These are phyloP conservation scores for Rhododendron griersonianum DNA, from an alignment of 148 eudicot genomes.

Conservation along the genomic window DNA sequence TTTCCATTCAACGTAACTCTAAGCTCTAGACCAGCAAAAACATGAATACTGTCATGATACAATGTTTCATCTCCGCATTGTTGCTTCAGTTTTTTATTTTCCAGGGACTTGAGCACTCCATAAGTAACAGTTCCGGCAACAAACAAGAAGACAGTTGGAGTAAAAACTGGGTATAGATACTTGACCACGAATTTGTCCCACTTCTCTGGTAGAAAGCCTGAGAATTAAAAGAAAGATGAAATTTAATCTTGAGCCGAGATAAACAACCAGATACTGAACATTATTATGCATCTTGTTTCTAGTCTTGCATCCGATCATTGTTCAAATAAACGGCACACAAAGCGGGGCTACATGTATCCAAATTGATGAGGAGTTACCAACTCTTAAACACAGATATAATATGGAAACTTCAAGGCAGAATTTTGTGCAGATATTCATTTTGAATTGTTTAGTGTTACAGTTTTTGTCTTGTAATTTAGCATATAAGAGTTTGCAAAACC, in stretches of 20 bases:
- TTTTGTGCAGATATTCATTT: no score
- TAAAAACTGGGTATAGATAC: conserved; percentile 76
- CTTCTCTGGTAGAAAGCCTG: conserved; percentile 77
- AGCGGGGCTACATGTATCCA: not conserved
- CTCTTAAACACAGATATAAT: not conserved
- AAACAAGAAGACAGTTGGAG: conserved; percentile 81
- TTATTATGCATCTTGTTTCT: not conserved
- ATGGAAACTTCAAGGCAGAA: not conserved
- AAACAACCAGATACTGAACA: not conserved
- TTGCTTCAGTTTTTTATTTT: conserved; percentile 42
- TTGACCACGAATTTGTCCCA: conserved; percentile 71
- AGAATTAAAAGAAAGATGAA: not conserved
- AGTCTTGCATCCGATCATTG: not conserved
- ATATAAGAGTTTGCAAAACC: no score
- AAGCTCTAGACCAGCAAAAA: no score
- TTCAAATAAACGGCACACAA: not conserved
- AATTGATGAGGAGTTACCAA: not conserved
- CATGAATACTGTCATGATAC: no score
- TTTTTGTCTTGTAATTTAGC: no score
- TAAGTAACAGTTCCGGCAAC: conserved; percentile 69
- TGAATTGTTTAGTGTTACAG: no score
- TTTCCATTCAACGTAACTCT: no score
- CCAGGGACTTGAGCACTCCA: conserved; percentile 69
- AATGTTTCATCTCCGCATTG: conserved; percentile 11
- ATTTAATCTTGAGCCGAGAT: not conserved